phyloP scores from a whole-genome alignment of 2,329 filamentous ascomycete genomes.

The Leptosphaerulina australis region DNA sequence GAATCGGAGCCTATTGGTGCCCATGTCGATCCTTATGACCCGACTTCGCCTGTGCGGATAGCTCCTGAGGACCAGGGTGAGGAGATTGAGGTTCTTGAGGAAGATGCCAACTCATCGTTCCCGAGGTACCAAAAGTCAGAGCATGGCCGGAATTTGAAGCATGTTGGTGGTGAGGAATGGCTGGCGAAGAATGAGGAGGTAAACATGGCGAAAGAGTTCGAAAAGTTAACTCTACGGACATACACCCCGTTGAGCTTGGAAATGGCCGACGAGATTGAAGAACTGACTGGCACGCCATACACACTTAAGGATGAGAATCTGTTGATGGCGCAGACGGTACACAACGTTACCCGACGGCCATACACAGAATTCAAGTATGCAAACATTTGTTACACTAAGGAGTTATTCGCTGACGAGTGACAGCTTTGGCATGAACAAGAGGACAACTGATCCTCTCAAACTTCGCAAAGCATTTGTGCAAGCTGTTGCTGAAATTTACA shows the following conservation, averaged over 20 bases:
- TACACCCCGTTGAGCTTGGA: conserved; percentile 40
- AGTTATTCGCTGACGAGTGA: background rate
- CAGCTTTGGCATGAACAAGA: conserved; percentile 35
- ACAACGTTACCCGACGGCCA: conserved; percentile 44
- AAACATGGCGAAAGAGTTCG: conserved; percentile 40
- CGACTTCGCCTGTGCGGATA: conserved; percentile 45
- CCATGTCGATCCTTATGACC: conserved; percentile 48
- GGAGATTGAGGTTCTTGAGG: conserved; percentile 41
- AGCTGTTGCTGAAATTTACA: conserved; percentile 62
- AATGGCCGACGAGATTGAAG: conserved; percentile 42
- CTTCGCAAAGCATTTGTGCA: conserved; percentile 57
- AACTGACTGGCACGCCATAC: conserved; percentile 40
- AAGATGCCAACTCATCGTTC: conserved; percentile 19
- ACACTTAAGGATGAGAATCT: conserved; percentile 39
- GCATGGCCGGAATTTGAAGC: conserved; percentile 52
- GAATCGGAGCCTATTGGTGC: conserved; percentile 47
- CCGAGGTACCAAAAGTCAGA: conserved; percentile 20
- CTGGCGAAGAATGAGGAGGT: conserved; percentile 40
- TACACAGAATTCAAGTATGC: conserved; percentile 35
- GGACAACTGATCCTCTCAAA: conserved; percentile 20
- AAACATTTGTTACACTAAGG: background rate
- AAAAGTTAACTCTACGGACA: conserved; percentile 43
- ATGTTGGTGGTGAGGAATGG: conserved; percentile 59
- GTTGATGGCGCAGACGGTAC: conserved; percentile 36
- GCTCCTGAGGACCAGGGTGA: conserved; percentile 45